These are phyloP conservation scores for Cardamine chenopodiifolia DNA, from an alignment of 345 rosid genomes.

Conservation along the genomic window DNA sequence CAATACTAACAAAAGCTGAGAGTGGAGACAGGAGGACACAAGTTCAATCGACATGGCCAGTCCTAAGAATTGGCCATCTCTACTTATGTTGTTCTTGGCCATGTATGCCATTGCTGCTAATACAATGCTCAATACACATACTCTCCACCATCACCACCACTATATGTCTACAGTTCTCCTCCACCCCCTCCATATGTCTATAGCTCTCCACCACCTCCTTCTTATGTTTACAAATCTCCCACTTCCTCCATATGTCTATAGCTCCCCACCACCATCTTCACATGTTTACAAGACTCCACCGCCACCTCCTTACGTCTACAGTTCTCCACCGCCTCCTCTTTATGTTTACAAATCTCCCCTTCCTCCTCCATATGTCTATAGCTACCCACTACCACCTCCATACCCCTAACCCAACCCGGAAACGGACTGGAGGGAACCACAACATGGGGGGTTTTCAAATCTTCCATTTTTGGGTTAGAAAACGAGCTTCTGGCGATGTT, in stretches of 20 bases:
- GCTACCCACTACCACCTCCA: background rate
- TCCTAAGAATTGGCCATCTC: no score
- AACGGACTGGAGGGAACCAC: no score
- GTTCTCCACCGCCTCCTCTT: background rate
- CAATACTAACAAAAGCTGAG: no score
- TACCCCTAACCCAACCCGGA: no score
- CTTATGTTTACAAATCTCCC: background rate
- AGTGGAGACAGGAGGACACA: no score
- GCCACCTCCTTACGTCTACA: background rate
- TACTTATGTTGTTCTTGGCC: background rate
- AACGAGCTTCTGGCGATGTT: no score
- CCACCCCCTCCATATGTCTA: background rate
- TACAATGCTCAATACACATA: conserved; percentile 17
- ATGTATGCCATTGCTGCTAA: conserved; percentile 12
- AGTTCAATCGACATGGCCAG: no score
- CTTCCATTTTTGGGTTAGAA: no score
- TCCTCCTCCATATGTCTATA: background rate
- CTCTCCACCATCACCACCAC: conserved; percentile 19
- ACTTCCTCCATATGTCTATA: background rate
- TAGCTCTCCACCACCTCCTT: background rate
- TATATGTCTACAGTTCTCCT: background rate
- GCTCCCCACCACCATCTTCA: background rate
- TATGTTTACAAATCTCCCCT: background rate
- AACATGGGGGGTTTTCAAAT: no score
- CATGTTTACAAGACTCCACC: background rate